These are phyloP conservation scores for Fusarium compactum DNA, from an alignment of 2,329 filamentous ascomycete species.

Conservation along the genomic window DNA sequence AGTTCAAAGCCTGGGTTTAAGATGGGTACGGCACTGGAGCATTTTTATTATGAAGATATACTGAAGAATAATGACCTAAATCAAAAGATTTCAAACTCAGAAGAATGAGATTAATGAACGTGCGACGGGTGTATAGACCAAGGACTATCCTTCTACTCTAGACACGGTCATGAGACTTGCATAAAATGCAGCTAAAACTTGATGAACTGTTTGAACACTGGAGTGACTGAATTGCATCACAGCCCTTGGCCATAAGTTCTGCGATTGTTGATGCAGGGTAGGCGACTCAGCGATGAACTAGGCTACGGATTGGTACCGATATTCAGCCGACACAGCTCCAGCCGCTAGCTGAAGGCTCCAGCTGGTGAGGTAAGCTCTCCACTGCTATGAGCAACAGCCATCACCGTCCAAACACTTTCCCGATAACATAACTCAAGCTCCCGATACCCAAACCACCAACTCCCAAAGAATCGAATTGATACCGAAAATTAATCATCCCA, in stretches of 20 bases:
- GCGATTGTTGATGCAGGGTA: conserved; percentile 8
- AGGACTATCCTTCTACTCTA: background rate
- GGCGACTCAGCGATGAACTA: background rate
- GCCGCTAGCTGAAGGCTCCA: conserved; percentile 54
- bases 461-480: background rate
- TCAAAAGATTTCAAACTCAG: background rate
- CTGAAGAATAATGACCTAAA: background rate
- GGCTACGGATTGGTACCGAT: conserved; percentile 38
- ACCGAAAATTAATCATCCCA: background rate
- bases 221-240: background rate
- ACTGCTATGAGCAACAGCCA: conserved; percentile 42
- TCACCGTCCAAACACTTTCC: conserved; percentile 31
- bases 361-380: conserved; percentile 58
- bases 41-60: background rate
- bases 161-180: background rate
- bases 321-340: conserved; percentile 48
- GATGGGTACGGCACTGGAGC: background rate
- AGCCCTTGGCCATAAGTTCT: background rate
- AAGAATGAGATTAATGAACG: background rate
- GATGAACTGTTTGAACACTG: background rate
- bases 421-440: conserved; percentile 33
- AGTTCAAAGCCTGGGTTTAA: background rate
- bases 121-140: background rate
- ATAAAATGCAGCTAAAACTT: background rate
- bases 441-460: conserved; percentile 21